Base-by-base conservation (phyloP, 805 yeast genomes). In the Cyberlindnera sargentensis region DNA sequence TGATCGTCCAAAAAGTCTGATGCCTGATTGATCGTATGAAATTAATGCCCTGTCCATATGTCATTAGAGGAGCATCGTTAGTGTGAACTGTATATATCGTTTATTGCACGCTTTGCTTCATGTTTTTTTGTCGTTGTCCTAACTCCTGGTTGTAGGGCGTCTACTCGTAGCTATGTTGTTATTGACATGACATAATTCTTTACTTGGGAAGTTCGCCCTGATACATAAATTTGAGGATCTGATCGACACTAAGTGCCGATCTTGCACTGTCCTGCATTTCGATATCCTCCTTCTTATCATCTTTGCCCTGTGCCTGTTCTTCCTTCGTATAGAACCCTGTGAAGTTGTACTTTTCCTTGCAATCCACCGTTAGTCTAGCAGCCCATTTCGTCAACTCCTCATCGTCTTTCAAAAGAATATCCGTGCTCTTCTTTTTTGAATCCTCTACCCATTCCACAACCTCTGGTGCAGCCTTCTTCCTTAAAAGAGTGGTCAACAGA, bases 381-480 rank as follows among this genome's bases (percentile, higher is more conserved):
- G 91, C 87, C 82, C 89, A 82, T 39, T 71, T 70, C n/a, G 86
- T 75, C 39, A 84, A 70, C 35, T 79, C 81, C 50, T 83, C 87
- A 48, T 78, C 82, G n/a, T 63, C 67, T 25, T 64, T 47, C n/a
- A 48, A 26, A 5, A 49, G 35, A 1, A 49, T 44, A 27, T 48
- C 52, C 1, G 44, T 45, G 10, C 62, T 51, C 10, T 56, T 50
- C 34, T 63, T 65, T 35, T 57, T 64, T 2, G 76, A 76, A 23
- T 66, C 62, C 31, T 71, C 70, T 6, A 89, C 75, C 97, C 98
- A 91, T 38, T 78, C 84, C 41, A 80, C 85, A 3, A 91, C 95
- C 49, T 90, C 97, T 0, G 99, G 98, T 8, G 86, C 67, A 40
- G 83, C 82, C 59, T 90, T 91, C 60, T 90, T 93, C 46, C 98